Conservation (phyloP, 2,329 filamentous ascomycete genomes). For the Macrophomina phaseolina region DNA sequence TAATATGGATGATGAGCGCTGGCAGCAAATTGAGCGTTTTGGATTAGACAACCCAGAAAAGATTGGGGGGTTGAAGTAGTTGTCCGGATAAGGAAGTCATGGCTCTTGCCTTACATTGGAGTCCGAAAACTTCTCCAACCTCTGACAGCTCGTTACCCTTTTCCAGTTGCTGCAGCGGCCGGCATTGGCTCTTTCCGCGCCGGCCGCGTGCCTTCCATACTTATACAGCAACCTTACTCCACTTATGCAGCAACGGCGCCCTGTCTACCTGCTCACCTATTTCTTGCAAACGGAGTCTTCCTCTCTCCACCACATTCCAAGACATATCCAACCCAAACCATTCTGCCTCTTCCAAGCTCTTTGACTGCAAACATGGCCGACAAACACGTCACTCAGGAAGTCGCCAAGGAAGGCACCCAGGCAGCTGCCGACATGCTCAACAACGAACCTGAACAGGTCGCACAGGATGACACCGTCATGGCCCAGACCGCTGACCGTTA, state of each 20-base stretch:
- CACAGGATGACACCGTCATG: slow-evolving; percentile 39
- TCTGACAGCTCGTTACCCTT: too few species aligned
- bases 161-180: too few species aligned
- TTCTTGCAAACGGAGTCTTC: background rate
- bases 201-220: background rate
- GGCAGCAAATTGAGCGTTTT: too few species aligned
- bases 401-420: slow-evolving; percentile 16
- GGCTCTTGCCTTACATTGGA: too few species aligned
- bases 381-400: background rate
- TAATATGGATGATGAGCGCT: too few species aligned
- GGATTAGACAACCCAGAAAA: too few species aligned
- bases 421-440: slow-evolving; percentile 32
- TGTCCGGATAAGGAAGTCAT: too few species aligned
- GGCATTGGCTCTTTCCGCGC: background rate
- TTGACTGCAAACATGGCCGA: background rate
- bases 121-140: too few species aligned
- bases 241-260: background rate
- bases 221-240: background rate
- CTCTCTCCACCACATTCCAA: too few species aligned
- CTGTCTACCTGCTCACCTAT: background rate
- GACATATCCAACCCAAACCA: too few species aligned
- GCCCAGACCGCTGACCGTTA: slow-evolving; percentile 30
- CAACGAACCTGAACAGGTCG: slow-evolving; percentile 38
- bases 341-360: too few species aligned
- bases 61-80: too few species aligned